phyloP scores from a whole-genome alignment of 78 protist species.

The Pigoraptor vietnamica region DNA sequence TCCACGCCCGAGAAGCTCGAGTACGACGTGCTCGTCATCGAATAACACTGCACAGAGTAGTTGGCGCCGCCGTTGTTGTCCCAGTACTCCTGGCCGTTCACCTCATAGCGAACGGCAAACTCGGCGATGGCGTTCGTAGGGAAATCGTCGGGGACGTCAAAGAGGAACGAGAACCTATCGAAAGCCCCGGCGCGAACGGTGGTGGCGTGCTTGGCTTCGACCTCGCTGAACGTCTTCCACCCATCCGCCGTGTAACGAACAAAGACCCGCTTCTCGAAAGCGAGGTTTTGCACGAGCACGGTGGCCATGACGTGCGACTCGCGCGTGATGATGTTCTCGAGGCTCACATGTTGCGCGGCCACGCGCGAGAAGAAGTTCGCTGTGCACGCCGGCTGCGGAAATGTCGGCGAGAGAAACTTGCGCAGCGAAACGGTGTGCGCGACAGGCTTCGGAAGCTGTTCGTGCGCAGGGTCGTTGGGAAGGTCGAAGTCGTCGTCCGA shows the following conservation, averaged over 20 bases:
- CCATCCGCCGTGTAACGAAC: neutral
- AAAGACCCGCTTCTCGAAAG: neutral
- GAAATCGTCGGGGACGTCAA: neutral
- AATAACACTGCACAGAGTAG: neutral
- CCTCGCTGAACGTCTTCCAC: neutral
- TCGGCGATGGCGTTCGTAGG: neutral
- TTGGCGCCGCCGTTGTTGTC: neutral
- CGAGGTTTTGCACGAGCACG: neutral
- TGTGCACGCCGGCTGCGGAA: neutral
- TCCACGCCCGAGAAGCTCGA: no score
- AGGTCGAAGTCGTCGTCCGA: no score
- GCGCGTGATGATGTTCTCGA: neutral
- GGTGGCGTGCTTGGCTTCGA: neutral
- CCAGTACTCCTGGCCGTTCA: neutral
- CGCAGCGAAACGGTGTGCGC: no score
- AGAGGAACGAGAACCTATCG: neutral
- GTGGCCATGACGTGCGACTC: neutral
- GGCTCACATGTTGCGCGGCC: neutral
- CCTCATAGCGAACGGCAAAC: neutral
- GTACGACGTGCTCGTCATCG: no score
- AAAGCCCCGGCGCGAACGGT: neutral
- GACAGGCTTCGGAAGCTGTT: no score
- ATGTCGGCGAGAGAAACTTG: neutral
- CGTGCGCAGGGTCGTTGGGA: no score
- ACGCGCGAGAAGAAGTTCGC: neutral